Base-by-base conservation (phyloP, 495 filamentous ascomycete genomes). In the Choiromyces venosus region DNA sequence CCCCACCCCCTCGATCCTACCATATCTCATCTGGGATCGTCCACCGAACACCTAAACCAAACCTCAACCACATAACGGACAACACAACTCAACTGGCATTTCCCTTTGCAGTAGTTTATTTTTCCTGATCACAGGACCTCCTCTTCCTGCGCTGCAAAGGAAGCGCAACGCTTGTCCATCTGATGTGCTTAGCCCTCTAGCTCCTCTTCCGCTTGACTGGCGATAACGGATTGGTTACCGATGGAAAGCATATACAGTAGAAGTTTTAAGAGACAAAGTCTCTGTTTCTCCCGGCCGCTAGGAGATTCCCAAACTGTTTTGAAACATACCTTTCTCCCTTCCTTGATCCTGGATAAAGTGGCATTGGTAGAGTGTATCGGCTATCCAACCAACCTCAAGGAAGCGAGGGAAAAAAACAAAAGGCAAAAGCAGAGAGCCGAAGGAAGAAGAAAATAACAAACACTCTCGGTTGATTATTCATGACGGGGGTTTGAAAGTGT, bases 91-190 rank as follows among this genome's bases (percentile, higher is more conserved):
- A 61, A 14, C 25, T 33, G 25, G 10, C 52, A 61, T 33, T 61
- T 61, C 52, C 52, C 4, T 16, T 14, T 2, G 25, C 25, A 61
- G 52, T 14, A 61, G 52, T 61, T 61, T 61, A 6, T 61, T 61
- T 61, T 61, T 61, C 25, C 25, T 61, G 52, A 61, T 61, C 52
- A 61, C 52, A 61, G 25, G 52, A 61, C 52, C 52, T 61, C 52
- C 12, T 61, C 52, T 16, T 61, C 52, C 52, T 61, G 52, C 52
- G 12, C 33, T 33, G 52, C 52, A 33, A 61, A 61, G 52, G n/a
- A 25, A 29, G 21, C 10, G 3, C 25, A 29, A 29, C 52, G 25
- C 52, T 61, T 33, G 52, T 2, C 25, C 52, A 29, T 61, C 52
- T 61, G 52, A 18, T 33, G 52, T 33, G 29, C 25, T 61, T 33